Evolutionary conservation across 164 flowering plant genomes (phyloP).

Genomic region (Vitis cinerea): DNA sequence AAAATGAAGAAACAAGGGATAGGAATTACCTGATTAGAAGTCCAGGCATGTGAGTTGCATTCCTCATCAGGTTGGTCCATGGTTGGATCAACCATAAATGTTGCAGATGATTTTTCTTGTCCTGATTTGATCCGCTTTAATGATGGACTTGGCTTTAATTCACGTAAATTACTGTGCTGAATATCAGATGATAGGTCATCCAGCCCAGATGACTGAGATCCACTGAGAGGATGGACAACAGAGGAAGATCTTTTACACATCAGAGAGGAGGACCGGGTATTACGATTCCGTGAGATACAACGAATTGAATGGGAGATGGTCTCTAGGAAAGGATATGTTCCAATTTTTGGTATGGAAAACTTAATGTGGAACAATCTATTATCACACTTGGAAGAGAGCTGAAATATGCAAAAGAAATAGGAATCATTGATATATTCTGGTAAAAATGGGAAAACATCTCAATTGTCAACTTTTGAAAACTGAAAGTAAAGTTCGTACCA

Average conservation of each 20-base stretch:
- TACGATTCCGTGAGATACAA: slow-evolving; percentile 64
- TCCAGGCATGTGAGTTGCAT: slow-evolving; percentile 34
- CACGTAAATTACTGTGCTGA: slow-evolving; percentile 31
- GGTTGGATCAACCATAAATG: slow-evolving; percentile 18
- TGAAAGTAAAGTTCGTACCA: not conserved
- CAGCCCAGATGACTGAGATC: slow-evolving; percentile 36
- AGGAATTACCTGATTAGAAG: slow-evolving; percentile 43
- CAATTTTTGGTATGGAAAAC: slow-evolving; percentile 46
- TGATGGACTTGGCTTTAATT: slow-evolving; percentile 43
- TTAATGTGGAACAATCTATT: slow-evolving; percentile 69
- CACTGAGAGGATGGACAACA: slow-evolving; percentile 29
- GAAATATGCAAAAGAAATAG: slow-evolving; percentile 20
- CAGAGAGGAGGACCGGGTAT: slow-evolving; percentile 32
- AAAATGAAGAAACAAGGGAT: not conserved
- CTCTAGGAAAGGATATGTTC: slow-evolving; percentile 63
- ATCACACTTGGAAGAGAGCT: slow-evolving; percentile 94
- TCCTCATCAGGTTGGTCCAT: slow-evolving; percentile 36
- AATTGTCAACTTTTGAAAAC: not conserved
- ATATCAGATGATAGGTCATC: slow-evolving; percentile 41
- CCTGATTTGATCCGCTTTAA: slow-evolving; percentile 59
- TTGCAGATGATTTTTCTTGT: slow-evolving; percentile 36
- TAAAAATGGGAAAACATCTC: not conserved
- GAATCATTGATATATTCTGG: not conserved
- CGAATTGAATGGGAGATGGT: slow-evolving; percentile 67
- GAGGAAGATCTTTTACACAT: slow-evolving; percentile 39